Base-by-base conservation (phyloP, 179 eudicot genomes). In the Silene coronaria region DNA sequence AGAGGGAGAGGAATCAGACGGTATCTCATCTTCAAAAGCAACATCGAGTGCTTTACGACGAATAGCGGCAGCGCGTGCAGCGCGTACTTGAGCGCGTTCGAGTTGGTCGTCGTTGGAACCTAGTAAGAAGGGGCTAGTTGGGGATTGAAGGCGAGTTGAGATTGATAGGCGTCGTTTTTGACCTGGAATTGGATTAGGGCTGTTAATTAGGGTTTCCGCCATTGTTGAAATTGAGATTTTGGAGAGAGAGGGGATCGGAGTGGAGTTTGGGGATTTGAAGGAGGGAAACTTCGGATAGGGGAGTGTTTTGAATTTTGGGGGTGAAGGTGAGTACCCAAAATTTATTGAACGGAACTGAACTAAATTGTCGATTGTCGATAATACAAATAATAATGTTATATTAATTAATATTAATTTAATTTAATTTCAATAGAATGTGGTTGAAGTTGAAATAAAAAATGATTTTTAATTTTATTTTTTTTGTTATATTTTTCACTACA, bases 71-170 rank as follows among this genome's bases (percentile, higher is more conserved):
- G 91, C 91, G 34, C 95, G 92, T 46, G 96, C 96, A 1, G 91
- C 96, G 61, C 96, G 93, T 80, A 93, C 92, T 75, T 90, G 93
- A n/a, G 91, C 97, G 66, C 97, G 93, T 80, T 92, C 97, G 36
- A 90, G 91, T 28, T 87, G 70, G 83, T 92, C 97, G 68, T 92
- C 88, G 79, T 92, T 92, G 51, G 93, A 88, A 53, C 89, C 92
- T 10, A 91, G 60, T 69, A 87, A 70, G 75, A 90, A 88, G 8
- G 92, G 90, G 70, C 90, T 89, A 0, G 83, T 79, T 3, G 97
- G 96, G 5, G 96, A 89, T 72, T 87, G 86, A 75, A 85, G 80
- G 17, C 80, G 69, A 3, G 84, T 51, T 0, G 90, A 53, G 48
- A 77, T 62, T 2, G 81, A 80, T 0, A 73, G 45, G 68, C 89